A percentile compares a stretch with the other conserved stretches of the same genome.
Evolutionary conservation across 2,329 filamentous ascomycete species (phyloP).

Genomic region (Dactylellina drechsleri): DNA sequence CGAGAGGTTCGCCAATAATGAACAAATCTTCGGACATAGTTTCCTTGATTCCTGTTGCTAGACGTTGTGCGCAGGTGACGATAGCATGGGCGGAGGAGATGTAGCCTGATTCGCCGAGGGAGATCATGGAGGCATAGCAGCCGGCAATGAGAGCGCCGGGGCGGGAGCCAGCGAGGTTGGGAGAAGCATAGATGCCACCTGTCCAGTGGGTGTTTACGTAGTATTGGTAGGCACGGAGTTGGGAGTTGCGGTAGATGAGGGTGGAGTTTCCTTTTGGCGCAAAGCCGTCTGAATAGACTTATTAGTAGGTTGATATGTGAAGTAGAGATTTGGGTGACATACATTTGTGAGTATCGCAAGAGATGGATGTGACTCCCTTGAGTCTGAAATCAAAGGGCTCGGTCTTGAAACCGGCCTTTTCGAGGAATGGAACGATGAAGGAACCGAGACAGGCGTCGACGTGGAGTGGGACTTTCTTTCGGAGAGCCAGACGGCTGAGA

Average conservation of each 20-base stretch:
- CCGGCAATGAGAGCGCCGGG: conserved; percentile 94
- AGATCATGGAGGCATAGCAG: conserved; percentile 93
- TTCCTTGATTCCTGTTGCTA: conserved; percentile 77
- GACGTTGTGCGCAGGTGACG: conserved; percentile 84
- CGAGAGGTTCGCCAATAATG: conserved; percentile 84
- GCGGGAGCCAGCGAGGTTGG: conserved; percentile 87
- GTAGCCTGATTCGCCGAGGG: conserved; percentile 86
- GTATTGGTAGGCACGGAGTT: conserved; percentile 89
- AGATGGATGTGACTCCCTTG: conserved; percentile 93
- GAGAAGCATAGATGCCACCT: conserved; percentile 94
- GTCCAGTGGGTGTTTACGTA: conserved; percentile 95
- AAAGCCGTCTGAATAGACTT: conserved; percentile 73
- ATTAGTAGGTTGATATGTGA: conserved; percentile 18
- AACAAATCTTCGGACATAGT: conserved; percentile 78
- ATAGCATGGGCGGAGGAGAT: conserved; percentile 86
- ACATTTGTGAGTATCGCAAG: conserved; percentile 95
- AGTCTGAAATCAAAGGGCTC: conserved; percentile 92
- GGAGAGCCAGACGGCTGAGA: conserved; percentile 82
- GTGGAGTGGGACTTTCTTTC: conserved; percentile 84
- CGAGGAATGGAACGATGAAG: conserved; percentile 90
- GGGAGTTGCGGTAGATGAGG: conserved; percentile 83
- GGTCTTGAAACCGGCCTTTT: conserved; percentile 90
- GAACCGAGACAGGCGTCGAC: conserved; percentile 98
- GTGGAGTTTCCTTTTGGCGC: conserved; percentile 97
- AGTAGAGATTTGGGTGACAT: background rate